Conservation (phyloP, 1,139 yeast genomes). For the Nakaseomyces uthaithaninus region DNA sequence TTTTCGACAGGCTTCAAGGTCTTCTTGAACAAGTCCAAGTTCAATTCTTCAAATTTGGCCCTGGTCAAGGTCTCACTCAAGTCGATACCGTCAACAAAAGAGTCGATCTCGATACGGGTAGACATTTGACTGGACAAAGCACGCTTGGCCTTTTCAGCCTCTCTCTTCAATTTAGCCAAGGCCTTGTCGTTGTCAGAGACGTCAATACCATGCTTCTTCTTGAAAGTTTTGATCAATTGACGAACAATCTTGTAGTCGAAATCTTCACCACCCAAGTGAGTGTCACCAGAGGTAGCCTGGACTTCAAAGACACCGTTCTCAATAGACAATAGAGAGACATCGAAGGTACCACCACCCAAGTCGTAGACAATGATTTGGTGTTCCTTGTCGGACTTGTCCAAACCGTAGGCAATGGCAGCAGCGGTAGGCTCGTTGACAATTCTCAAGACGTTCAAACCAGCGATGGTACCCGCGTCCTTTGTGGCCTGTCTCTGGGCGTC, state of each 20-base stretch:
- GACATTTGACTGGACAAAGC: conserved; percentile 75
- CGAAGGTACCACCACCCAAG: conserved; percentile 96
- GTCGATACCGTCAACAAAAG: conserved; percentile 92
- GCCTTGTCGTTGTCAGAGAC: conserved; percentile 69
- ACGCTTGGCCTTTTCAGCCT: conserved; percentile 95
- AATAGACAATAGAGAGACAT: conserved; percentile 79
- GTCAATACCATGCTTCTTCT: conserved; percentile 81
- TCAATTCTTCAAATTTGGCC: conserved; percentile 92
- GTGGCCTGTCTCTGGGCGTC: conserved; percentile 98
- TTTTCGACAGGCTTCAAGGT: conserved; percentile 90
- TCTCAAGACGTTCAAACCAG: conserved; percentile 85
- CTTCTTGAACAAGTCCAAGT: conserved; percentile 77
- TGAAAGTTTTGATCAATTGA: conserved; percentile 76
- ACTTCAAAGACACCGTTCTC: conserved; percentile 95
- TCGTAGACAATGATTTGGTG: conserved; percentile 88
- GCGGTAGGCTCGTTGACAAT: conserved; percentile 96
- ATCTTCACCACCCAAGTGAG: conserved; percentile 97
- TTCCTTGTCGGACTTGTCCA: conserved; percentile 81
- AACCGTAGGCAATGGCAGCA: conserved; percentile 93
- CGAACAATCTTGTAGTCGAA: conserved; percentile 84
- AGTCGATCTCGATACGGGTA: conserved; percentile 85
- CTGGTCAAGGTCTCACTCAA: conserved; percentile 87
- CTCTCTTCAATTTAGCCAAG: conserved; percentile 84
- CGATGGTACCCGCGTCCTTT: conserved; percentile 91
- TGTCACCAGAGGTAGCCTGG: conserved; percentile 90